phyloP scores from a whole-genome alignment of 2,329 filamentous ascomycete species.

The Monilinia aucupariae region DNA sequence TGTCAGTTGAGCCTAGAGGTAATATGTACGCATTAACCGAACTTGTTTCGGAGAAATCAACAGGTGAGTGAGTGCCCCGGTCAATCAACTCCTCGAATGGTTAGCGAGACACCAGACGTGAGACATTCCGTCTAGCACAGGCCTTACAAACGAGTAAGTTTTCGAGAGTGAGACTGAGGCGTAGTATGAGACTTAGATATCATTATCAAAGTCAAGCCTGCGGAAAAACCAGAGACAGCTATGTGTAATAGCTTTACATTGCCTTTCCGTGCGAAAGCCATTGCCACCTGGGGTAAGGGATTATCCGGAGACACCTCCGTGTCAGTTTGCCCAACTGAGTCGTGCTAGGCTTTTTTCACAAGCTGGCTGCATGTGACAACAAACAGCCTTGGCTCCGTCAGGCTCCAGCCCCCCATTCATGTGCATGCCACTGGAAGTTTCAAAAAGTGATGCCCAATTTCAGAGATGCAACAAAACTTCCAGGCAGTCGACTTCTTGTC shows the following conservation, averaged over 20 bases:
- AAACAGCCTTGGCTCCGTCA: background rate
- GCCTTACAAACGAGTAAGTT: background rate
- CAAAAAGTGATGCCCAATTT: background rate
- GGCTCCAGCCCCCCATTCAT: background rate
- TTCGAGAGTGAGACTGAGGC: background rate
- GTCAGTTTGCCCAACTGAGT: background rate
- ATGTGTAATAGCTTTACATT: background rate
- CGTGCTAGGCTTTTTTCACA: background rate
- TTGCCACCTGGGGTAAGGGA: background rate
- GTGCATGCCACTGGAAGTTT: background rate
- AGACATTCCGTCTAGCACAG: background rate
- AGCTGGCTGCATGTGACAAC: background rate
- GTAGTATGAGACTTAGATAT: background rate
- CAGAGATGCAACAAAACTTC: background rate
- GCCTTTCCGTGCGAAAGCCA: background rate
- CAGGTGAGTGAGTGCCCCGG: background rate
- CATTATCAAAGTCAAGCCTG: background rate
- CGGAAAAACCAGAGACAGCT: background rate
- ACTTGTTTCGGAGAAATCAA: background rate
- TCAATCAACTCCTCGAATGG: background rate
- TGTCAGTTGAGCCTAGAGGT: background rate
- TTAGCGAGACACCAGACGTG: background rate
- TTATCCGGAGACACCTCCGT: too few species aligned
- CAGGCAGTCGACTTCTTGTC: fast-evolving
- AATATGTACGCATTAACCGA: background rate